Conservation (phyloP, 768 basidiomycete species). For the Boletus rubroflammeus region DNA sequence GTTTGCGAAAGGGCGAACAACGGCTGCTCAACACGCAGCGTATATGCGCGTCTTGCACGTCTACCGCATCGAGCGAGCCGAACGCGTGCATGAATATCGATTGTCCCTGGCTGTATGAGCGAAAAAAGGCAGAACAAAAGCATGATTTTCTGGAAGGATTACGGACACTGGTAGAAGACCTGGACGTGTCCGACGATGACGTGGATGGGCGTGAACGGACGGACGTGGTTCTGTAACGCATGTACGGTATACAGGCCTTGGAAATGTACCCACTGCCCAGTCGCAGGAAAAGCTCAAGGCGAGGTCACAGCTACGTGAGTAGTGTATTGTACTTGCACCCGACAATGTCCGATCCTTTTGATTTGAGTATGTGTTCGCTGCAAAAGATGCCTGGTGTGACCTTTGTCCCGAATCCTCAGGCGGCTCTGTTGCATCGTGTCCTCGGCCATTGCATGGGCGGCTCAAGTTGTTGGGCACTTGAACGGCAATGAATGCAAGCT, state of each 20-base stretch:
- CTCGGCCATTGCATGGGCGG: background rate
- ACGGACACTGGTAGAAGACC: slow-evolving; percentile 29
- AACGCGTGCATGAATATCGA: slow-evolving; percentile 80
- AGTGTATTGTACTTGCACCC: background rate
- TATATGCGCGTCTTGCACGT: slow-evolving; percentile 72
- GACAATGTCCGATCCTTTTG: too few species aligned
- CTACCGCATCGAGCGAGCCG: slow-evolving; percentile 50
- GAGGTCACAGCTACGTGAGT: background rate
- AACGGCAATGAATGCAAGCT: background rate
- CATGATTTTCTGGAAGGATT: slow-evolving; percentile 30
- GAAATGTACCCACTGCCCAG: background rate
- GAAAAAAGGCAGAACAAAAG: slow-evolving; percentile 54
- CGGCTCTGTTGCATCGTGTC: background rate
- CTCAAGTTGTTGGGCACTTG: background rate
- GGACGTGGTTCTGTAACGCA: slow-evolving; percentile 1
- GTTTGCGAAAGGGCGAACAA: slow-evolving; percentile 51
- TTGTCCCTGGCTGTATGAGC: slow-evolving; percentile 78
- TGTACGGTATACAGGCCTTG: background rate
- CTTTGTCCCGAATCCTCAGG: too few species aligned
- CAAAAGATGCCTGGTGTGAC: too few species aligned
- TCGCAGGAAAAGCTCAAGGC: background rate
- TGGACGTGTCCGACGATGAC: slow-evolving; percentile 12
- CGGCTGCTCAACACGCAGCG: slow-evolving; percentile 55
- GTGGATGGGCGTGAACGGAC: background rate
- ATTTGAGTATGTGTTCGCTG: too few species aligned